Percentiles rank a stretch among this genome's conserved stretches.
These are phyloP conservation scores for Scheffersomyces stipitis DNA, from an alignment of 805 yeast genomes.

Conservation along the genomic window DNA sequence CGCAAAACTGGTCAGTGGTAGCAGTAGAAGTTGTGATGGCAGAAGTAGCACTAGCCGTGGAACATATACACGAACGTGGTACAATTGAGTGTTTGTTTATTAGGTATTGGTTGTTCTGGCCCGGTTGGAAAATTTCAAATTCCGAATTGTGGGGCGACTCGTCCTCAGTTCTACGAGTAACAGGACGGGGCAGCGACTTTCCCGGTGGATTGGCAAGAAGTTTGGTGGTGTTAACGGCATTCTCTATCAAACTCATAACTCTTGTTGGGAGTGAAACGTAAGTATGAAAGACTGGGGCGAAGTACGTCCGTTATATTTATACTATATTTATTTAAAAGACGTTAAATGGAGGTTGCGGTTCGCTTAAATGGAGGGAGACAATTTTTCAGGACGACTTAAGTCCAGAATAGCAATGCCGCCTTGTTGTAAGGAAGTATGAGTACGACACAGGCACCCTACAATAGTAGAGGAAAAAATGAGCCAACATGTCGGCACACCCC, in stretches of 20 bases:
- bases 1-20: neutral
- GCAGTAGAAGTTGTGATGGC: slow-evolving; percentile 2
- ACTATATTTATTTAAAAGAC: no score
- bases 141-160: neutral
- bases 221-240: neutral
- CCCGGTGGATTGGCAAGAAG: neutral
- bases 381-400: no score
- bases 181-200: neutral
- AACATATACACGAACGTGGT: slow-evolving; percentile 13
- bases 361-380: no score
- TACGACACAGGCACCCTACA: no score
- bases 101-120: neutral
- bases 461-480: no score
- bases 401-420: no score
- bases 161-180: neutral
- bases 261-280: no score
- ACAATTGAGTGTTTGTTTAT: slow-evolving; percentile 9
- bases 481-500: no score
- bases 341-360: no score
- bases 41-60: slow-evolving; percentile 7
- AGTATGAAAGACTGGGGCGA: no score
- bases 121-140: neutral
- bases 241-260: neutral
- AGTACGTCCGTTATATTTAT: no score
- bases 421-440: no score